Conservation (phyloP, 495 filamentous ascomycete species). For the Bombardia bombarda region DNA sequence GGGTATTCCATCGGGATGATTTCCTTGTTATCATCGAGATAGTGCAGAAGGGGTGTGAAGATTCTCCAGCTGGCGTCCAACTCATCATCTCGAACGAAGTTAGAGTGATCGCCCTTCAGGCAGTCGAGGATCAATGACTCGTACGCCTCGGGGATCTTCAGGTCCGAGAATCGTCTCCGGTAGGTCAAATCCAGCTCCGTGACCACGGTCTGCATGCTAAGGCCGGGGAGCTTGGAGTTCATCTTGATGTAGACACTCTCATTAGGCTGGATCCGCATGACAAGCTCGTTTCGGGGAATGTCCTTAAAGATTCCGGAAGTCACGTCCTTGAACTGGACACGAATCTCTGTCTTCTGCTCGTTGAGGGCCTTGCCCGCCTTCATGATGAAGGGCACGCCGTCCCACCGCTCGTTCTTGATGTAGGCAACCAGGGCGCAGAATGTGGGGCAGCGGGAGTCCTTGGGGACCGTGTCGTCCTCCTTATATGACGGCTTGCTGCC, state of each 20-base stretch:
- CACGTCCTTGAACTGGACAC: constrained; percentile 98
- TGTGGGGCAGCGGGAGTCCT: constrained; percentile 93
- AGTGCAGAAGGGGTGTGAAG: constrained; percentile 94
- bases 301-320: constrained; percentile 99
- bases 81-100: constrained; percentile 99
- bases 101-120: constrained; percentile 98
- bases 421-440: constrained; percentile 95
- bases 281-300: constrained; percentile 97
- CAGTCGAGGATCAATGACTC: constrained; percentile 96
- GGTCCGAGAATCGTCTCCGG: constrained; percentile 93
- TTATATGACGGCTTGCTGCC: constrained; percentile 97
- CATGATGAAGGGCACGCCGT: constrained; percentile 98
- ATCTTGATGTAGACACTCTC: constrained; percentile 99
- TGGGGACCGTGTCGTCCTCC: constrained; percentile 97
- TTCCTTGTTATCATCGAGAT: constrained; percentile 97
- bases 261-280: constrained; percentile 98
- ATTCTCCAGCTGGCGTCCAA: constrained; percentile 98
- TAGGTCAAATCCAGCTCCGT: constrained; percentile 99
- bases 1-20: constrained; percentile 99
- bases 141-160: constrained; percentile 99
- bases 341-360: constrained; percentile 99
- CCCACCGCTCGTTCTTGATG: constrained; percentile 99
- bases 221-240: constrained; percentile 97
- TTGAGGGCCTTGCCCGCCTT: constrained; percentile 99
- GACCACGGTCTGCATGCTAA: constrained; percentile 99